phyloP scores from a whole-genome alignment of 1,139 yeast genomes.

The Kurtzmaniella quercitrusa region DNA sequence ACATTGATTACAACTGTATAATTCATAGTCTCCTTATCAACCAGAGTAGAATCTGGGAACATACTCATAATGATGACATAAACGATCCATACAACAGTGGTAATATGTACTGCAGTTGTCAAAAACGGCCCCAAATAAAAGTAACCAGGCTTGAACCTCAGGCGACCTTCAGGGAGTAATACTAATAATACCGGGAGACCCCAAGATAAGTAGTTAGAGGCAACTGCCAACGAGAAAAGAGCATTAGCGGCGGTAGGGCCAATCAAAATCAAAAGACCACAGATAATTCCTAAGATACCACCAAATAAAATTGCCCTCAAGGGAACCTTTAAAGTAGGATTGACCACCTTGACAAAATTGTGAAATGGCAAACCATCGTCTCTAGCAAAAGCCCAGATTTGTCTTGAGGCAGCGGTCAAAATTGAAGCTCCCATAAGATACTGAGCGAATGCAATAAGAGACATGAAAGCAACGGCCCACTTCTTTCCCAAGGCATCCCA shows the following conservation, averaged over 20 bases:
- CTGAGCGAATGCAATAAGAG: constrained; percentile 20
- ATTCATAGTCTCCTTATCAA: constrained; percentile 30
- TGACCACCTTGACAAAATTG: constrained; percentile 19
- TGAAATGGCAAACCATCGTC: constrained; percentile 43
- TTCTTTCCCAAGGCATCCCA: constrained; percentile 21
- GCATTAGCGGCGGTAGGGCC: constrained; percentile 36
- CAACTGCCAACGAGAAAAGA: constrained; percentile 34
- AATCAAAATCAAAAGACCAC: constrained; percentile 18
- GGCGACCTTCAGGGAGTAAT: constrained; percentile 37
- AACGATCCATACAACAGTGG: constrained; percentile 22
- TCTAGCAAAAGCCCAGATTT: constrained; percentile 28
- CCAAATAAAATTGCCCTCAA: constrained; percentile 16
- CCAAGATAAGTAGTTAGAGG: constrained; percentile 42
- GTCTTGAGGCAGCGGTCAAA: constrained; percentile 17
- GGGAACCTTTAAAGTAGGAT: constrained; percentile 16
- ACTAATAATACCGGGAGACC: constrained; percentile 38
- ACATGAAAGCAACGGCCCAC: constrained; percentile 22
- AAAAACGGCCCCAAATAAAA: constrained; percentile 52
- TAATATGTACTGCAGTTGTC: constrained; percentile 32
- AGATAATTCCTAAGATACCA: constrained; percentile 11
- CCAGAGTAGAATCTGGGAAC: constrained; percentile 31
- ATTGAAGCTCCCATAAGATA: constrained; percentile 22
- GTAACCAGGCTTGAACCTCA: constrained; percentile 56
- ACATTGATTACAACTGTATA: constrained; percentile 32
- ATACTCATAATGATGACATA: constrained; percentile 34